phyloP scores from a whole-genome alignment of 306 rosid genomes.

The Cicer arietinum region DNA sequence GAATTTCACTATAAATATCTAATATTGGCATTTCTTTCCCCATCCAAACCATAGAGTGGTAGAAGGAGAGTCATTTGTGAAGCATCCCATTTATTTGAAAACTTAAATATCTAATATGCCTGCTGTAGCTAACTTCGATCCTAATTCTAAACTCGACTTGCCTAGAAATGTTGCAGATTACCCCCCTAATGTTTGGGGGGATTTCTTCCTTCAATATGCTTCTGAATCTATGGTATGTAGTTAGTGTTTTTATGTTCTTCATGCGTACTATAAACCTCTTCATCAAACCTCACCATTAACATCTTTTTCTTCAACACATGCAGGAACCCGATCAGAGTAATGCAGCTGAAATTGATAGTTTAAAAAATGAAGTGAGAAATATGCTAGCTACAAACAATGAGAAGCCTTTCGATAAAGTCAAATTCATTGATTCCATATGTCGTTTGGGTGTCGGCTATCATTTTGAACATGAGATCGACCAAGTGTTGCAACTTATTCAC shows the following conservation, averaged over 20 bases:
- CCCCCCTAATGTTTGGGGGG: slow-evolving; percentile 6
- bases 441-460: slow-evolving; percentile 52
- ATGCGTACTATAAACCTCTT: background rate
- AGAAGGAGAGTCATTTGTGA: too few relatives aligned
- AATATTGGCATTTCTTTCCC: too few relatives aligned
- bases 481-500: slow-evolving; percentile 20
- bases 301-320: slow-evolving; percentile 26
- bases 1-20: too few relatives aligned
- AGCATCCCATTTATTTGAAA: too few relatives aligned
- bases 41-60: too few relatives aligned
- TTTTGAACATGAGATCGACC: slow-evolving; percentile 50
- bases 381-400: slow-evolving; percentile 23
- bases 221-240: slow-evolving; percentile 19
- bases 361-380: slow-evolving; percentile 50
- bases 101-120: too few relatives aligned
- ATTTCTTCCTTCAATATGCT: slow-evolving; percentile 25
- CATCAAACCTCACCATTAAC: background rate
- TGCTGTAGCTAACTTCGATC: too few relatives aligned
- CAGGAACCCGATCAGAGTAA: slow-evolving; percentile 27
- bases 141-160: background rate
- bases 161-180: slow-evolving; percentile 22
- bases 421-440: slow-evolving; percentile 53
- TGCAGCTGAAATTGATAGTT: background rate
- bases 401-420: slow-evolving; percentile 4
- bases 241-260: background rate